Evolutionary conservation across 768 basidiomycete species (phyloP).

Genomic region (Pleurotus tuoliensis): DNA sequence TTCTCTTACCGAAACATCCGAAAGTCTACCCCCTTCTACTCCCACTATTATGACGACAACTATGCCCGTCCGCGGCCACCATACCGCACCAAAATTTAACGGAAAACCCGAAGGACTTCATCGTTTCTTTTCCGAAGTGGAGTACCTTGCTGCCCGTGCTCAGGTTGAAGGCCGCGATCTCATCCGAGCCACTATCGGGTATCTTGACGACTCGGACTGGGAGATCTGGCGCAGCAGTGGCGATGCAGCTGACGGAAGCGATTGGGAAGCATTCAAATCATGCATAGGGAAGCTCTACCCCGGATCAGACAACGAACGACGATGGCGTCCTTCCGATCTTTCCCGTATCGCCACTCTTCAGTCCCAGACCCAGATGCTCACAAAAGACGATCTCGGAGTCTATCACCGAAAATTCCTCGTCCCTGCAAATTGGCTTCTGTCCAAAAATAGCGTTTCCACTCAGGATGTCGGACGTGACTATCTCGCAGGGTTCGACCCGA

Average conservation of each 20-base stretch:
- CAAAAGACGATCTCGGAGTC: conserved; percentile 12
- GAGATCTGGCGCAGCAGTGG: not conserved
- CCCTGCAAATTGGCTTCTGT: conserved; percentile 16
- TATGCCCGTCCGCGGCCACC: too few relatives aligned
- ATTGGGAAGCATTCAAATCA: not conserved
- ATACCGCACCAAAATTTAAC: too few relatives aligned
- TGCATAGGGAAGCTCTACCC: not conserved
- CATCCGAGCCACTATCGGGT: not conserved
- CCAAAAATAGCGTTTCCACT: conserved; percentile 11
- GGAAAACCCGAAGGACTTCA: too few relatives aligned
- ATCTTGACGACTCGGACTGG: not conserved
- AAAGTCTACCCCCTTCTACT: too few relatives aligned
- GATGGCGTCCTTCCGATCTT: not conserved
- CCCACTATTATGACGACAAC: too few relatives aligned
- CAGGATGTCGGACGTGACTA: conserved; percentile 19
- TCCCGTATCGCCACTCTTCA: not conserved
- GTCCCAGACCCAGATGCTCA: conserved; percentile 11
- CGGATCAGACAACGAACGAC: not conserved
- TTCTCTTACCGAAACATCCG: too few relatives aligned
- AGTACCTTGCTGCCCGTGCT: not conserved
- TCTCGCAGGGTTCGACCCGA: conserved; percentile 11
- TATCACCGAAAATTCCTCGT: conserved; percentile 18
- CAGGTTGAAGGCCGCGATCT: not conserved
- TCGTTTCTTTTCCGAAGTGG: not conserved
- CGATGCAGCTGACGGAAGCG: not conserved